Conservation (phyloP, 1,284 basidiomycete species). For the Puccinia polysora region DNA sequence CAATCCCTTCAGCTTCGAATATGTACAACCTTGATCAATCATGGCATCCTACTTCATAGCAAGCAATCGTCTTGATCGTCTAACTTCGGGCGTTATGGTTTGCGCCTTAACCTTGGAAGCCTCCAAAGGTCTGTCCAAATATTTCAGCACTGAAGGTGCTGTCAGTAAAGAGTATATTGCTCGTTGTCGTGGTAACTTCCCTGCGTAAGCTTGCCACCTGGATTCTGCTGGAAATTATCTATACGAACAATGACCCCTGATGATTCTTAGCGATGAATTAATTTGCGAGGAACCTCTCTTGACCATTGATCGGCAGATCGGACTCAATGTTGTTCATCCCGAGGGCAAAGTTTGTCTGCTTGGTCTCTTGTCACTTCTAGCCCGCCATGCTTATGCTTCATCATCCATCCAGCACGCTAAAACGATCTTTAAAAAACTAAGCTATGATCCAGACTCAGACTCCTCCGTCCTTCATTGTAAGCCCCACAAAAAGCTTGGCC, state of each 20-base stretch:
- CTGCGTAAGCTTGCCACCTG: constrained; percentile 60
- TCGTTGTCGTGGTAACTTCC: constrained; percentile 74
- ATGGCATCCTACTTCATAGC: constrained; percentile 60
- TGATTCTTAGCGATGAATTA: constrained; percentile 63
- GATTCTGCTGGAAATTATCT: background rate
- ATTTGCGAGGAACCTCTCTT: constrained; percentile 80
- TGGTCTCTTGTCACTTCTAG: too few species aligned
- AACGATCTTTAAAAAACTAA: constrained; percentile 80
- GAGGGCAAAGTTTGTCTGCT: constrained; percentile 69
- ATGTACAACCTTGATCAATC: too few species aligned
- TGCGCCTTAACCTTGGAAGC: constrained; percentile 71
- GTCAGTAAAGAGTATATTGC: constrained; percentile 89
- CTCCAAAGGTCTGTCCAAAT: constrained; percentile 68
- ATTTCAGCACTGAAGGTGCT: constrained; percentile 68
- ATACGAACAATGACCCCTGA: background rate
- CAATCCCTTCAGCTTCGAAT: constrained; percentile 3
- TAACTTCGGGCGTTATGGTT: constrained; percentile 96
- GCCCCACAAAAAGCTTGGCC: constrained; percentile 48
- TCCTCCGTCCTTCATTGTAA: constrained; percentile 83
- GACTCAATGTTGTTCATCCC: constrained; percentile 86
- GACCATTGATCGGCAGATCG: constrained; percentile 91
- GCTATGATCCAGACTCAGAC: constrained; percentile 74
- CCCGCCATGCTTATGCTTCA: background rate
- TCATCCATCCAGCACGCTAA: constrained; percentile 64
- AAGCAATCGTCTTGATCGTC: constrained; percentile 85